These are phyloP conservation scores for Penicillium sp. DNA, from an alignment of 2,329 filamentous ascomycete species.

Conservation along the genomic window DNA sequence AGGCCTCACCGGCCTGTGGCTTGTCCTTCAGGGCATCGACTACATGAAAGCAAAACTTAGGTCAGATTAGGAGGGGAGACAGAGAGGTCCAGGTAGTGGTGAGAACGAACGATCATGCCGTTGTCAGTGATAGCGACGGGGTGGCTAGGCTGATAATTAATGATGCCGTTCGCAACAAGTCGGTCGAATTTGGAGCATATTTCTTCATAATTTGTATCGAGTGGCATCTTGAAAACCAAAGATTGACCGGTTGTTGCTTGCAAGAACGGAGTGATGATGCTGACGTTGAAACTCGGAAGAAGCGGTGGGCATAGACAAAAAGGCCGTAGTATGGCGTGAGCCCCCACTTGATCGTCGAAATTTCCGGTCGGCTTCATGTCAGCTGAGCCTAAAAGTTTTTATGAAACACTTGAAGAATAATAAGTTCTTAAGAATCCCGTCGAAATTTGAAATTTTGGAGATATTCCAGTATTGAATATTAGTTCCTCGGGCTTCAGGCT, in stretches of 20 bases:
- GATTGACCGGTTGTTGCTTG: background rate
- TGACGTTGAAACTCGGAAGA: background rate
- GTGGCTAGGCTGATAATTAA: constrained; percentile 12
- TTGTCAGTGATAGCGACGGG: constrained; percentile 8
- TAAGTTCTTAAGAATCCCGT: too few species aligned
- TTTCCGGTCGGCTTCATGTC: too few species aligned
- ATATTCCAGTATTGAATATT: too few species aligned
- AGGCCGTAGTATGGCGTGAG: too few species aligned
- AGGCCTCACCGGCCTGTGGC: constrained; percentile 12
- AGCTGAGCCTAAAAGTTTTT: too few species aligned
- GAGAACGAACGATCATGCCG: constrained; percentile 15
- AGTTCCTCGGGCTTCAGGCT: too few species aligned
- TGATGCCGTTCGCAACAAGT: constrained; percentile 13
- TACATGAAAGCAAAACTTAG: constrained; percentile 15
- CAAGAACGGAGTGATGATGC: background rate
- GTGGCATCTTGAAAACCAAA: constrained; percentile 6
- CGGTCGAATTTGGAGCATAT: constrained; percentile 19
- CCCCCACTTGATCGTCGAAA: too few species aligned
- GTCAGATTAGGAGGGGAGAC: background rate
- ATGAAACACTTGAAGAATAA: too few species aligned
- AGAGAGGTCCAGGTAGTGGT: background rate
- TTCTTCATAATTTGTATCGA: constrained; percentile 12
- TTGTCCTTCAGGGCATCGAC: constrained; percentile 8
- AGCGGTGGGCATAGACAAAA: background rate
- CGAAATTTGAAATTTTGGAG: too few species aligned